phyloP scores from a whole-genome alignment of 2,329 filamentous ascomycete species.

The Scedosporium minutisporum region DNA sequence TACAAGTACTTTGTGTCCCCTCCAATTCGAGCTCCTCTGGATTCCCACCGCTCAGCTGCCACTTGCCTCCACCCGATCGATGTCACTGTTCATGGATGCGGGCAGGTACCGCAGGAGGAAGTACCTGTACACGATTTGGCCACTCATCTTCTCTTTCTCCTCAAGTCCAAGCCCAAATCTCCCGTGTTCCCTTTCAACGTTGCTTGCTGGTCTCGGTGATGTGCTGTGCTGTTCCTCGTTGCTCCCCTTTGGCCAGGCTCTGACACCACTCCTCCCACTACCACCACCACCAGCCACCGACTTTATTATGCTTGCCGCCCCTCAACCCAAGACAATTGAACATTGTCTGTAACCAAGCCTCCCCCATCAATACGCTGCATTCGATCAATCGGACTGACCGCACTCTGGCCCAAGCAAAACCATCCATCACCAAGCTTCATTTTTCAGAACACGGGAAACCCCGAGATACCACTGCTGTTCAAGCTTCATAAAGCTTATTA shows the following conservation, averaged over 20 bases:
- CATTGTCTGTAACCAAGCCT: no score
- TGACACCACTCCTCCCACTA: no score
- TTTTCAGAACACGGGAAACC: background rate
- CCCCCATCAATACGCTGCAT: conserved; percentile 1
- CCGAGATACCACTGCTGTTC: background rate
- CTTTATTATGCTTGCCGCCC: no score
- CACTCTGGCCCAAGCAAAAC: conserved; percentile 11
- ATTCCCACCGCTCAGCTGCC: conserved; percentile 13
- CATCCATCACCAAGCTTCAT: background rate
- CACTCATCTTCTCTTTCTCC: no score
- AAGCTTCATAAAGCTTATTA: background rate
- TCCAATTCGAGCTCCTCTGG: background rate
- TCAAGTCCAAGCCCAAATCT: no score
- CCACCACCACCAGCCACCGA: no score
- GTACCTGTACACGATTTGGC: background rate
- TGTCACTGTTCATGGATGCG: background rate
- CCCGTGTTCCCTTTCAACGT: no score
- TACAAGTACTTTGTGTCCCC: background rate
- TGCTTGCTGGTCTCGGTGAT: no score
- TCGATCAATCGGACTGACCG: conserved; percentile 3
- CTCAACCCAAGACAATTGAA: no score
- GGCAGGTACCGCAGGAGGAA: background rate
- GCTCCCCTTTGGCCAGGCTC: no score
- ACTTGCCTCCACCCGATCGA: background rate
- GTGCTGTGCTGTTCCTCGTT: no score